These are phyloP conservation scores for Colletotrichum horii DNA, from an alignment of 2,329 filamentous ascomycete species.

Conservation along the genomic window DNA sequence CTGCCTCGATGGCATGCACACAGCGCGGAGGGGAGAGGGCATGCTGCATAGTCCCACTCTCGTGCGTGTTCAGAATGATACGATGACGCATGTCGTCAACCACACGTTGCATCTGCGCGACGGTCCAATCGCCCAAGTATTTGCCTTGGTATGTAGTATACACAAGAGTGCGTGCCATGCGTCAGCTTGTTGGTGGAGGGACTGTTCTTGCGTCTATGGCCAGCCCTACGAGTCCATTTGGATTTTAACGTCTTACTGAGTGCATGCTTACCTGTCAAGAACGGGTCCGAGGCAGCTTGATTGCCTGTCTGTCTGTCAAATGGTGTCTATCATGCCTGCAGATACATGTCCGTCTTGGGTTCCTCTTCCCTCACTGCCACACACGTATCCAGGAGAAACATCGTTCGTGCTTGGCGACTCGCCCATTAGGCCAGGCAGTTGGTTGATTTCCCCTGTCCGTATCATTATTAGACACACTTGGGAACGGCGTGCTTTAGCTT, in stretches of 20 bases:
- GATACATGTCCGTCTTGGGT: neutral
- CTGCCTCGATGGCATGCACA: neutral
- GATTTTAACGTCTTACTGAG: conserved; percentile 3
- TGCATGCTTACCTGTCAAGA: neutral
- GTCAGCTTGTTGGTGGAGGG: neutral
- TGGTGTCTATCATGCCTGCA: neutral
- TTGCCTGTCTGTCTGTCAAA: neutral
- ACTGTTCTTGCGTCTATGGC: neutral
- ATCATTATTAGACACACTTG: neutral
- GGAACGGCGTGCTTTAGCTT: neutral
- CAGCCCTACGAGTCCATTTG: conserved; percentile 10
- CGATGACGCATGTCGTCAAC: neutral
- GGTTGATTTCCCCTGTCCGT: neutral
- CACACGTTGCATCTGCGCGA: conserved; percentile 6
- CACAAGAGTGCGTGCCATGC: neutral
- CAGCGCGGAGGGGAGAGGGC: neutral
- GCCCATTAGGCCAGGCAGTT: neutral
- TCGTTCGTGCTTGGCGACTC: neutral
- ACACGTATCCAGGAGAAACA: neutral
- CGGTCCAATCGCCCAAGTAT: neutral
- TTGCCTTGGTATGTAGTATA: neutral
- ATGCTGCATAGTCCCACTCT: neutral
- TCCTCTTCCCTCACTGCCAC: neutral
- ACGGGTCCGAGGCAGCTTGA: neutral
- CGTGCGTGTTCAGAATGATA: neutral